Percentiles rank a stretch among this genome's conserved stretches.
Evolutionary conservation across 2,329 filamentous ascomycete genomes (phyloP).

Genomic region (Aspergillus candidus): DNA sequence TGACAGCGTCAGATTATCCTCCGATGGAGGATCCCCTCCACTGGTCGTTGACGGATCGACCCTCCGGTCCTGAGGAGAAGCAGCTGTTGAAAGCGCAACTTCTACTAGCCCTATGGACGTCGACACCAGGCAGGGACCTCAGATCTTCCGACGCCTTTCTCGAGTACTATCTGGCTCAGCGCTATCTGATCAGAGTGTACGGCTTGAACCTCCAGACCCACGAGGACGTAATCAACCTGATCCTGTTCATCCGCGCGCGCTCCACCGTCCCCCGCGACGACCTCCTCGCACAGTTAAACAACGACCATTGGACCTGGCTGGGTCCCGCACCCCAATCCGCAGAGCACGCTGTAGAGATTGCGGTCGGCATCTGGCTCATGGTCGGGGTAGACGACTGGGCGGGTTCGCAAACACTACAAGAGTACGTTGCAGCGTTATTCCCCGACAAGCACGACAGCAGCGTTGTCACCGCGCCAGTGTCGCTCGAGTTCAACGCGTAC

Average conservation of each 20-base stretch:
- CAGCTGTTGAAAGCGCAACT: neutral
- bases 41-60: neutral
- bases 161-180: constrained; percentile 2
- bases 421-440: neutral
- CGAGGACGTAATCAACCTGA: constrained; percentile 1
- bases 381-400: constrained; percentile 1
- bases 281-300: neutral
- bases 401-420: neutral
- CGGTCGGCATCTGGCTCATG: neutral
- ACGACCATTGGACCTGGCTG: neutral
- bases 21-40: neutral
- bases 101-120: neutral
- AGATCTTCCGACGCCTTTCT: constrained; percentile 1
- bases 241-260: neutral
- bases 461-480: neutral
- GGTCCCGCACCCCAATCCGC: neutral
- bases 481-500: constrained; percentile 1
- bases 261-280: neutral
- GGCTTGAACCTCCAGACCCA: constrained; percentile 2
- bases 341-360: constrained; percentile 1
- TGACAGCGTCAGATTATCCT: neutral
- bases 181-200: constrained; percentile 1
- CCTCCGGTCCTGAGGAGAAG: neutral
- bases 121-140: neutral
- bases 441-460: neutral